A percentile compares a stretch with the other conserved stretches of the same genome.
Evolutionary conservation across 164 flowering plant species (phyloP).

Genomic region (Aristolochia fimbriata): DNA sequence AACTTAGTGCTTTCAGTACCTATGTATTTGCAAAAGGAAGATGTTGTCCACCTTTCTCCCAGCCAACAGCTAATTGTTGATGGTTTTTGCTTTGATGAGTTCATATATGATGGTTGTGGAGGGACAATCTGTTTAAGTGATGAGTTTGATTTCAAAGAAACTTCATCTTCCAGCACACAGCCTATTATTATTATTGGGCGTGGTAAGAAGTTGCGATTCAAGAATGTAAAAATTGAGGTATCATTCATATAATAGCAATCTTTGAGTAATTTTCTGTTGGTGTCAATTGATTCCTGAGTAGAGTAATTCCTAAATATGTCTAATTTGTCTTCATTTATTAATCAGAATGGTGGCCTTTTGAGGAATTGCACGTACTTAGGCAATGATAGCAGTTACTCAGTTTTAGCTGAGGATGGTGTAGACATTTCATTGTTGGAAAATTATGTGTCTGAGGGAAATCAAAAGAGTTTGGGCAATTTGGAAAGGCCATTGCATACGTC

Average conservation of each 20-base stretch:
- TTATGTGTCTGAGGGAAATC: slow-evolving; percentile 22
- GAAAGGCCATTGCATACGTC: slow-evolving; percentile 24
- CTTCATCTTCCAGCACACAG: slow-evolving; percentile 17
- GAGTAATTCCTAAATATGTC: not conserved
- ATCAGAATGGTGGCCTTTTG: slow-evolving; percentile 82
- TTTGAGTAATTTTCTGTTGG: not conserved
- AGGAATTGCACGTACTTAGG: slow-evolving; percentile 70
- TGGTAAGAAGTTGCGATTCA: slow-evolving; percentile 80
- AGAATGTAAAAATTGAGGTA: slow-evolving; percentile 95
- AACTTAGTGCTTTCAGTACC: slow-evolving; percentile 56
- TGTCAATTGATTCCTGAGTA: not conserved
- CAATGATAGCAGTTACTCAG: slow-evolving; percentile 79
- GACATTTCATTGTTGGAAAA: slow-evolving; percentile 40
- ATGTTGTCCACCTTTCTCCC: slow-evolving; percentile 67
- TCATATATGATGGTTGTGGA: slow-evolving; percentile 94
- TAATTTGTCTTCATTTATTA: slow-evolving; percentile 1
- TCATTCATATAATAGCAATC: not conserved
- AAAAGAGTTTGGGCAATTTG: slow-evolving; percentile 14
- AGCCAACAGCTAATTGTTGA: slow-evolving; percentile 65
- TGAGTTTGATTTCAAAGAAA: slow-evolving; percentile 40
- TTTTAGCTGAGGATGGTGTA: slow-evolving; percentile 76
- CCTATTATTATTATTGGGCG: slow-evolving; percentile 81
- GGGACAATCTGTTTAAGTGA: slow-evolving; percentile 50
- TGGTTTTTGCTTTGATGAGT: slow-evolving; percentile 63
- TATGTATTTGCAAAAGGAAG: slow-evolving; percentile 62